Percentiles rank a stretch among this genome's conserved stretches.
These are phyloP conservation scores for Triticum urartu DNA, from an alignment of 176 grass and related monocot species.

Conservation along the genomic window DNA sequence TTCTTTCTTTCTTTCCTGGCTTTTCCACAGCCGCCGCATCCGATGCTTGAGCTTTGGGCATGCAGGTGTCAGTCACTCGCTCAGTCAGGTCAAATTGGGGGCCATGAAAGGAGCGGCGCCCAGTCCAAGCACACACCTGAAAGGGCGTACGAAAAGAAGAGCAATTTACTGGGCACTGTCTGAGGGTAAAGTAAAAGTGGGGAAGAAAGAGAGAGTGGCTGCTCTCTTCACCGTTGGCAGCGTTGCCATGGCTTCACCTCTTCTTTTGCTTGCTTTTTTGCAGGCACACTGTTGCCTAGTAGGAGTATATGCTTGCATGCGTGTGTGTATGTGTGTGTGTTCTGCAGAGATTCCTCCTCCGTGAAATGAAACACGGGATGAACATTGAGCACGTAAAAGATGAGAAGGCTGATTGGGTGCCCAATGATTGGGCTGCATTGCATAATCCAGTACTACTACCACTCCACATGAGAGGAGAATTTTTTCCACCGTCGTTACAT, in stretches of 20 bases:
- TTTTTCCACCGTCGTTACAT: conserved; percentile 32
- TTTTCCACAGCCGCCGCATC: conserved; percentile 45
- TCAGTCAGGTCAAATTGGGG: conserved; percentile 38
- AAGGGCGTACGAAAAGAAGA: conserved; percentile 52
- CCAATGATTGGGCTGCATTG: conserved; percentile 48
- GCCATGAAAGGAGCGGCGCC: conserved; percentile 41
- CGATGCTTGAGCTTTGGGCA: conserved; percentile 21
- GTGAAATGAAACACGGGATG: not conserved
- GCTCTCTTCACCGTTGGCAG: conserved; percentile 28
- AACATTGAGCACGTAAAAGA: conserved; percentile 32
- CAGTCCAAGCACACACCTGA: conserved; percentile 41
- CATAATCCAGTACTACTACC: not conserved
- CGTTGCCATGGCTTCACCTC: conserved; percentile 19
- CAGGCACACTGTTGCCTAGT: not conserved
- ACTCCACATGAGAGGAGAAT: conserved; percentile 46
- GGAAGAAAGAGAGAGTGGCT: conserved; percentile 15
- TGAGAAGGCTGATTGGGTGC: conserved; percentile 14
- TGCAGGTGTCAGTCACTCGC: not conserved
- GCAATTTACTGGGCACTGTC: conserved; percentile 34
- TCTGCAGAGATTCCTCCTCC: conserved; percentile 28
- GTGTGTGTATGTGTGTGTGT: not conserved
- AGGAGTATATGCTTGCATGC: not conserved
- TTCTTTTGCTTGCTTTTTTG: conserved; percentile 39
- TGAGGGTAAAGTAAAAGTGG: conserved; percentile 48
- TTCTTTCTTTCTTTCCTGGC: conserved; percentile 31